A percentile compares a stretch with the other conserved stretches of the same genome.
Conservation (phyloP, 257 asterid species). For the Petunia axillaris region DNA sequence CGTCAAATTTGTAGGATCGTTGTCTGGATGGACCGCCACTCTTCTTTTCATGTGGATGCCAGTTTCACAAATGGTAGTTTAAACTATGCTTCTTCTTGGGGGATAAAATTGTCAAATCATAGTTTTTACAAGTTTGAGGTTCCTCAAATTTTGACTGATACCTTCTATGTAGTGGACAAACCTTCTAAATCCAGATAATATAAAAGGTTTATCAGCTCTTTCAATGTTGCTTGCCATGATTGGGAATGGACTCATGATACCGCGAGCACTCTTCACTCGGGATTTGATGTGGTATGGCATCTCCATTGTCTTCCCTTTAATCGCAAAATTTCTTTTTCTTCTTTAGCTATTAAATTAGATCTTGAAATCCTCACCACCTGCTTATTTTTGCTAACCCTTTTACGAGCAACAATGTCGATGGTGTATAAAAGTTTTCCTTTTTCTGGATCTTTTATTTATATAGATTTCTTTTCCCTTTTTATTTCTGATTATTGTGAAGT, state of each 20-base stretch:
- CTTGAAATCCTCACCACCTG: neutral
- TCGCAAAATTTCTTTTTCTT: constrained; percentile 1
- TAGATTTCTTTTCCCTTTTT: too few relatives aligned
- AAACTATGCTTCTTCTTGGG: constrained; percentile 5
- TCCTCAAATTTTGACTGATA: constrained; percentile 28
- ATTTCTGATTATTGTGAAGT: neutral
- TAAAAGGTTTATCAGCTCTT: constrained; percentile 84
- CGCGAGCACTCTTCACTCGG: constrained; percentile 84
- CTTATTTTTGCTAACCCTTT: neutral
- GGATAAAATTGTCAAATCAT: neutral
- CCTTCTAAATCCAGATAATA: constrained; percentile 80
- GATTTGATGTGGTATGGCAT: constrained; percentile 85
- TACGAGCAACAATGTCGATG: neutral
- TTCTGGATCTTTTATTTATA: too few relatives aligned
- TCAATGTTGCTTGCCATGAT: constrained; percentile 94
- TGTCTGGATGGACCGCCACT: constrained; percentile 97
- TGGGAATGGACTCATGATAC: constrained; percentile 94
- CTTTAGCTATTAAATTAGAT: constrained; percentile 8
- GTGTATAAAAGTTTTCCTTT: too few relatives aligned
- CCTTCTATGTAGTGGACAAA: constrained; percentile 76
- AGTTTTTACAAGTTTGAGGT: constrained; percentile 23
- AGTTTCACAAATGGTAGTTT: constrained; percentile 79
- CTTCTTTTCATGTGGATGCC: constrained; percentile 99
- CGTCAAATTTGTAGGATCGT: constrained; percentile 62
- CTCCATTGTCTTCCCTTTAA: neutral